Evolutionary conservation across 164 flowering plant species (phyloP), one percentile per base, ranked within the genome.

Genomic region (Vitis cinerea): DNA sequence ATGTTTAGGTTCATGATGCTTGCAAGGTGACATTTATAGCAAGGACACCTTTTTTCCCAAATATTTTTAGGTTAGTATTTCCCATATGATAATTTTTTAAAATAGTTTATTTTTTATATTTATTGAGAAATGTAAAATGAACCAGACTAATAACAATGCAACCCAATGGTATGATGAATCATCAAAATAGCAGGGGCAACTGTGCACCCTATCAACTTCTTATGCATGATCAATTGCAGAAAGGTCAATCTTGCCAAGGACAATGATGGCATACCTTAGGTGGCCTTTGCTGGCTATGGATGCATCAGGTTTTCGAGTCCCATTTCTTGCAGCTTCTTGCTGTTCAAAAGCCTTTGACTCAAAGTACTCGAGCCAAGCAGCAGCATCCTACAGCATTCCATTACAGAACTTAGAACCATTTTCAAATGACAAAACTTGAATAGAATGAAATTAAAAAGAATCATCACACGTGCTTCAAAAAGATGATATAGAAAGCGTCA

Each of bases 251-350:
- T 31, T 11, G 47, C 17, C 12, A 51, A 10, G 51, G 23, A 50
- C 9, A 29, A 9, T 50, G 50, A 11, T 8, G 52, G 52, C 23
- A 58, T 83, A 93, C 99, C 99, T 95, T 19, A 95, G 74, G 73
- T 95, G 99, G 62, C 99, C 99, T 83, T 93, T 95, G 87, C 99
- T 95, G 78, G 99, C 98, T 66, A 95, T 95, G 63, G 99, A 95
- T 71, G 99, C 97, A 89, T 95, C 99, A 66, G 99, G 99, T 82
- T 89, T 95, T 63, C 85, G 77, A 37, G 96, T 90, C 75, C 99
- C 99, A 79, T 95, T 95, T 71, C 98, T 82, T 70, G 96, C 98
- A 77, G 99, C 99, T 88, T 95, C 99, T 86, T 95, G 99, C 83
- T 95, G 99, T 75, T 95, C 99, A 83, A 95, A 85, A 72, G 99